Percentiles rank a stretch among this genome's conserved stretches.
Evolutionary conservation across 1,284 basidiomycete genomes (phyloP).

Genomic region (Fistulinella cinereoalba): DNA sequence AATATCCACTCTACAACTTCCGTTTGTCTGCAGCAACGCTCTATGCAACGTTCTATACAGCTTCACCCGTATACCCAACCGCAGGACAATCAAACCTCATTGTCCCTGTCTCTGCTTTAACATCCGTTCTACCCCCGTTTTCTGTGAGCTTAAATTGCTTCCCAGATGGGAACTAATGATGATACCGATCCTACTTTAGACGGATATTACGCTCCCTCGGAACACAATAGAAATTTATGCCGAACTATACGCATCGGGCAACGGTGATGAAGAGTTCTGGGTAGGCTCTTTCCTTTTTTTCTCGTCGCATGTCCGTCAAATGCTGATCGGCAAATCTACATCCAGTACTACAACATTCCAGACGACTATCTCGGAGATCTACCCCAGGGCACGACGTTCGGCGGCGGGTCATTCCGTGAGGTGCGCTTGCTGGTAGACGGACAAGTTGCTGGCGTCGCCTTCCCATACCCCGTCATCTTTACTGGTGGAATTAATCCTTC

Average conservation of each 20-base stretch:
- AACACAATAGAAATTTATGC: conserved; percentile 69
- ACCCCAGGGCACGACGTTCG: conserved; percentile 51
- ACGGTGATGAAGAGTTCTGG: conserved; percentile 76
- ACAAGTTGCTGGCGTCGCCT: conserved; percentile 67
- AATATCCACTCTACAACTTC: not conserved
- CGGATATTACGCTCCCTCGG: conserved; percentile 64
- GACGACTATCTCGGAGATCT: conserved; percentile 57
- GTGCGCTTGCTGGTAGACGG: conserved; percentile 76
- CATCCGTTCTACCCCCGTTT: conserved; percentile 69
- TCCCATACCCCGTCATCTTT: conserved; percentile 78
- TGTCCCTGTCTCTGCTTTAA: conserved; percentile 66
- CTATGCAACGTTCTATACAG: conserved; percentile 66
- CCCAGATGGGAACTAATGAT: not conserved
- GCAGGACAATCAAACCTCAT: conserved; percentile 61
- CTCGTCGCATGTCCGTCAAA: conserved; percentile 1
- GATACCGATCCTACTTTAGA: conserved; percentile 36
- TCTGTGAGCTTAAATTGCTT: conserved; percentile 50
- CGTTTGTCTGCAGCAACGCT: conserved; percentile 49
- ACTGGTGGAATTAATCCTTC: conserved; percentile 77
- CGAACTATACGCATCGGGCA: conserved; percentile 72
- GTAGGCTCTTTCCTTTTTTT: conserved; percentile 36
- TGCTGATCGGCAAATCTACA: not conserved
- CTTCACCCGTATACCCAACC: conserved; percentile 52
- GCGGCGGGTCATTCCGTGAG: conserved; percentile 75
- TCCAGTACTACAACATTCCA: conserved; percentile 68